Conservation (phyloP, 2,329 filamentous ascomycete species). For the Ambrosiella cleistominuta region DNA sequence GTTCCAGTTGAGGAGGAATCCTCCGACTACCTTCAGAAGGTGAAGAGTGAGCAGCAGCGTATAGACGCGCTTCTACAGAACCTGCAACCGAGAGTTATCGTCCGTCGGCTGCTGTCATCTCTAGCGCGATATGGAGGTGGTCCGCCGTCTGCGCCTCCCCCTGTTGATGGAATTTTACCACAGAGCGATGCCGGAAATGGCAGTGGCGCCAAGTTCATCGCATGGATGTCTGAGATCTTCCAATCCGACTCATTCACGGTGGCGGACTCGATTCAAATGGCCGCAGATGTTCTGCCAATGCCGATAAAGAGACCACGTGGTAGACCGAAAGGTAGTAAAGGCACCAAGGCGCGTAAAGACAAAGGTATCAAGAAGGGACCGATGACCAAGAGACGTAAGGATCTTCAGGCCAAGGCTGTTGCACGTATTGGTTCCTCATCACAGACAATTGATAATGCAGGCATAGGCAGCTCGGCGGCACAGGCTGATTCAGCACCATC, state of each 20-base stretch:
- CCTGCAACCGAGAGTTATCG: conserved; percentile 36
- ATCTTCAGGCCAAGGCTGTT: neutral
- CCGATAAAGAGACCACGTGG: conserved; percentile 25
- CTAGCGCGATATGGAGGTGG: conserved; percentile 46
- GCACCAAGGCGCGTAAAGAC: conserved; percentile 27
- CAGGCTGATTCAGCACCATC: neutral
- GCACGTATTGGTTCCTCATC: neutral
- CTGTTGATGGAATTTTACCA: conserved; percentile 33
- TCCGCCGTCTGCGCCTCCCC: conserved; percentile 35
- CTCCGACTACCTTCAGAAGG: too few species aligned
- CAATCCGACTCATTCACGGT: conserved; percentile 17
- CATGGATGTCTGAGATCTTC: conserved; percentile 48
- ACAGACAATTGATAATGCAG: neutral
- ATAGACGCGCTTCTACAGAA: conserved; percentile 38
- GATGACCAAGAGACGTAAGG: conserved; percentile 8
- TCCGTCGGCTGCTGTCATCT: conserved; percentile 45
- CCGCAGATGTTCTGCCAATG: neutral
- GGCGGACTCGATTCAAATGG: conserved; percentile 2
- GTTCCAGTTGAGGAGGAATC: too few species aligned
- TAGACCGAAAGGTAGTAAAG: conserved; percentile 32
- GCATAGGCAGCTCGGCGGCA: neutral
- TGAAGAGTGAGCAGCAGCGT: conserved; percentile 18
- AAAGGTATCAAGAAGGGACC: conserved; percentile 8
- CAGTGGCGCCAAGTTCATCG: conserved; percentile 38
- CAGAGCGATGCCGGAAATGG: conserved; percentile 39